Percentiles rank a stretch among this genome's conserved stretches.
These are phyloP conservation scores for Fistulifera pelliculosa DNA, from an alignment of 108 stramenopile species.

Conservation along the genomic window DNA sequence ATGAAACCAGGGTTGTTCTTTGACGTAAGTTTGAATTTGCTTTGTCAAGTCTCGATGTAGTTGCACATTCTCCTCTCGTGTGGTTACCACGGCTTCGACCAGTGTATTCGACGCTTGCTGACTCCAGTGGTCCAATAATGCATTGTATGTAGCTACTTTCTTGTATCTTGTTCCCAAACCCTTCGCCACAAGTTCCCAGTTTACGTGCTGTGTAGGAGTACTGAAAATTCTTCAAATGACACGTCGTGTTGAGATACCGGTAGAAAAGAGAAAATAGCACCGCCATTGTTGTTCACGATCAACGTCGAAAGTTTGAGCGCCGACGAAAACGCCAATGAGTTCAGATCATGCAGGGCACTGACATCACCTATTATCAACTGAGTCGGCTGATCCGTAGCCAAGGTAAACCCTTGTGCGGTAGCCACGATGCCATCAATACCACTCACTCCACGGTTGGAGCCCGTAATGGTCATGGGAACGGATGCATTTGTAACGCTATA, in stretches of 20 bases:
- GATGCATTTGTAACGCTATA: constrained; percentile 7
- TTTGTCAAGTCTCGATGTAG: constrained; percentile 52
- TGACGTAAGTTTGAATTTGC: constrained; percentile 1
- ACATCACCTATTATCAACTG: constrained; percentile 85
- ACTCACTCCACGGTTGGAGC: constrained; percentile 84
- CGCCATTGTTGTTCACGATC: constrained; percentile 88
- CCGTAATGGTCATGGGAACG: constrained; percentile 21
- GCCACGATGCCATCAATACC: constrained; percentile 91
- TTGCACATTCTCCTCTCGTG: constrained; percentile 50
- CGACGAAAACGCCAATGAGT: neutral
- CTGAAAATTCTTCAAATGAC: constrained; percentile 86
- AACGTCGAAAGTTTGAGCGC: constrained; percentile 36
- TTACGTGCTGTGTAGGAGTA: constrained; percentile 76
- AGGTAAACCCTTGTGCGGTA: constrained; percentile 80
- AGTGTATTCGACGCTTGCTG: constrained; percentile 18
- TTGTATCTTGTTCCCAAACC: constrained; percentile 56
- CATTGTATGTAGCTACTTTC: constrained; percentile 22
- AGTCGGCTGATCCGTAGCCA: constrained; percentile 41
- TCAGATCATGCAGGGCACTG: constrained; percentile 75
- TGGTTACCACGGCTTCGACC: constrained; percentile 55
- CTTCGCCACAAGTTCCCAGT: constrained; percentile 43
- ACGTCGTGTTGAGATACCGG: constrained; percentile 89
- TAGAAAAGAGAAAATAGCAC: constrained; percentile 92
- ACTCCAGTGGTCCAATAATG: constrained; percentile 27
- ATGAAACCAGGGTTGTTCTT: too few relatives aligned